phyloP scores from a whole-genome alignment of 768 basidiomycete genomes.

The Fomitopsis pulvina region DNA sequence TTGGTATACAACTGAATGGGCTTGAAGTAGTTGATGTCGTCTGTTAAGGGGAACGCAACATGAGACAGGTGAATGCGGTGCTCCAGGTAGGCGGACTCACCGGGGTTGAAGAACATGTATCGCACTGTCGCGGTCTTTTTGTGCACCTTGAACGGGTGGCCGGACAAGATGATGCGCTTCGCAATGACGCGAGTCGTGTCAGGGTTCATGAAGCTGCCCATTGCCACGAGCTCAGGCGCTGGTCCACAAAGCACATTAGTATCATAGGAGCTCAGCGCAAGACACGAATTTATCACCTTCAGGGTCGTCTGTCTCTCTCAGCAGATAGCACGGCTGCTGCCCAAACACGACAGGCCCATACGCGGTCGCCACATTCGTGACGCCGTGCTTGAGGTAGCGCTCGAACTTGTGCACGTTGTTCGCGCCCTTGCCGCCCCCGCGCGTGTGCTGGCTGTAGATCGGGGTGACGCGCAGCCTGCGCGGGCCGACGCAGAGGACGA shows the following conservation, averaged over 20 bases:
- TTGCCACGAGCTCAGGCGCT: conserved; percentile 85
- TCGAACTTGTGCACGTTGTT: conserved; percentile 99
- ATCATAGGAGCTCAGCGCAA: background rate
- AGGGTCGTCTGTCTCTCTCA: conserved; percentile 60
- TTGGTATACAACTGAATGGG: conserved; percentile 93
- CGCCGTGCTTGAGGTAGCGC: conserved; percentile 79
- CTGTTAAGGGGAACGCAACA: conserved; percentile 26
- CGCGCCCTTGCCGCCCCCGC: conserved; percentile 82
- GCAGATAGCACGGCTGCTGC: conserved; percentile 69
- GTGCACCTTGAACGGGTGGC: conserved; percentile 96
- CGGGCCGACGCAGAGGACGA: conserved; percentile 85
- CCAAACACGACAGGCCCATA: conserved; percentile 91
- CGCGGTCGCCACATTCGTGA: conserved; percentile 75
- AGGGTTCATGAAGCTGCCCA: conserved; percentile 79
- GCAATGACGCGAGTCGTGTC: conserved; percentile 89
- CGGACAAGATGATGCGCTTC: conserved; percentile 92
- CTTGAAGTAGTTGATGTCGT: conserved; percentile 89
- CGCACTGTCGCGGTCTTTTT: conserved; percentile 95
- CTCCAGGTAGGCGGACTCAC: conserved; percentile 27
- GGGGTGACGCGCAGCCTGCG: conserved; percentile 82
- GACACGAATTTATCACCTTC: conserved; percentile 48
- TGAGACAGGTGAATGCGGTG: background rate
- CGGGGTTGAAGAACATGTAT: conserved; percentile 96
- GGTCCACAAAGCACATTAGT: background rate
- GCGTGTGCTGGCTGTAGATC: conserved; percentile 86